Base-by-base conservation (phyloP, 2,329 filamentous ascomycete genomes). In the Scytalidium lignicola region DNA sequence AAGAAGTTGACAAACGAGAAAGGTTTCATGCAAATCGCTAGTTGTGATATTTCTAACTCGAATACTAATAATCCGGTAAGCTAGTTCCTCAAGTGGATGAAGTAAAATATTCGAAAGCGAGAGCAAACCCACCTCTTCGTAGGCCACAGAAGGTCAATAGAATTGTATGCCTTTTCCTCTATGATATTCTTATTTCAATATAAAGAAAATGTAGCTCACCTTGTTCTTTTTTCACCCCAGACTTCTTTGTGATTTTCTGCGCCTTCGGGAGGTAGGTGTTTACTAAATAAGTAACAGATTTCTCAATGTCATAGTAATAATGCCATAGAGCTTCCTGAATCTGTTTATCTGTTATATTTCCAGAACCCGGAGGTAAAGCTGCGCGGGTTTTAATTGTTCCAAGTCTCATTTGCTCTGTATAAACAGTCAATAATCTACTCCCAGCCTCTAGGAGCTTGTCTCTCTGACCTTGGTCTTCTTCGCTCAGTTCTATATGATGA, bases 251-350 rank as follows among this genome's bases (percentile, higher is more conserved):
- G 41, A 56, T 58, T 50, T 67, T 58, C 37, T 58, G 55, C 22
- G 49, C 49, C 47, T 61, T 64, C 22, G 55, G 56, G 9, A 53
- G 54, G 43, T 58, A 47, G 44, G 58, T 83, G 75, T 83, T 86
- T 54, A 83, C 79, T 50, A 99, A 69, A 63, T 95, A 96, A 49
- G 79, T 76, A 32, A 95, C 85, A 1, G 89, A 83, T 68, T 96
- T 96, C 50, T 83, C 86, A 23, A 96, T 76, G 61, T 99, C 91
- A 65, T 91, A 97, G 67, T 92, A 97, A 68, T 96, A 96, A 68
- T 99, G 83, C 90, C 90, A 97, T 15, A 99, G 70, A 0, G 91
- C 80, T 53, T 97, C 92, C 65, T 95, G 83, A 54, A 96, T 92
- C 63, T 96, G 86, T 32, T 74, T 72, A 51, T 85, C 80, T 4